Evolutionary conservation across 1,284 basidiomycete genomes (phyloP), one percentile per base, ranked within the genome.

Genomic region (Cystobasidiaceae sp.): DNA sequence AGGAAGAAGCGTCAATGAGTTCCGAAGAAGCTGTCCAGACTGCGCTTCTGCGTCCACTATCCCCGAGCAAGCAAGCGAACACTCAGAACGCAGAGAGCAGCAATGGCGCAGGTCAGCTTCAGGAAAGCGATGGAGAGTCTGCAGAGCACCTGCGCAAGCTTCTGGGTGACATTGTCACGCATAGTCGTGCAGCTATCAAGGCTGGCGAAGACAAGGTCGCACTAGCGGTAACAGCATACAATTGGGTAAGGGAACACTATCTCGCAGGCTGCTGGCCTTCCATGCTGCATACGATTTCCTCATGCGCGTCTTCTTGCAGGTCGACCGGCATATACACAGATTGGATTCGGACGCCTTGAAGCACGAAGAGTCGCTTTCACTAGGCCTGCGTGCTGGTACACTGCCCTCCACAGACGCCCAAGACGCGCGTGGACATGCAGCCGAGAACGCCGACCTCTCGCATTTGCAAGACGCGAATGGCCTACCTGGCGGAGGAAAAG

Each of bases 281-380:
- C n/a, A n/a, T n/a, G n/a, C n/a, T n/a, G n/a, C n/a, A n/a, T n/a
- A n/a, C n/a, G n/a, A n/a, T n/a, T n/a, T n/a, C n/a, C n/a, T n/a
- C n/a, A n/a, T n/a, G n/a, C n/a, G n/a, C n/a, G n/a, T n/a, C n/a
- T n/a, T n/a, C n/a, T n/a, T n/a, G 4, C 46, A 72, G 70, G 67
- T 72, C 55, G 72, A 73, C 58, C 70, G 72, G 25, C 72, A 73
- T 57, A 71, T 73, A 34, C 70, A 66, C 25, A 67, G 71, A 15
- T 64, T 73, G 23, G 72, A 73, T 61, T 44, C 66, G 21, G 69
- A 70, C 45, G 37, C 71, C 7, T 45, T 63, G 21, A 50, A 56
- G 30, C 63, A 60, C 57, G 67, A 69, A 43, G 70, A 72, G 49
- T 48, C 66, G 6, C 69, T 72, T 19, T 55, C 72, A 3, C 58